Percentiles rank a stretch among this genome's conserved stretches.
phyloP scores from a whole-genome alignment of 108 stramenopile genomes.

The Mediolabrus comicus region DNA sequence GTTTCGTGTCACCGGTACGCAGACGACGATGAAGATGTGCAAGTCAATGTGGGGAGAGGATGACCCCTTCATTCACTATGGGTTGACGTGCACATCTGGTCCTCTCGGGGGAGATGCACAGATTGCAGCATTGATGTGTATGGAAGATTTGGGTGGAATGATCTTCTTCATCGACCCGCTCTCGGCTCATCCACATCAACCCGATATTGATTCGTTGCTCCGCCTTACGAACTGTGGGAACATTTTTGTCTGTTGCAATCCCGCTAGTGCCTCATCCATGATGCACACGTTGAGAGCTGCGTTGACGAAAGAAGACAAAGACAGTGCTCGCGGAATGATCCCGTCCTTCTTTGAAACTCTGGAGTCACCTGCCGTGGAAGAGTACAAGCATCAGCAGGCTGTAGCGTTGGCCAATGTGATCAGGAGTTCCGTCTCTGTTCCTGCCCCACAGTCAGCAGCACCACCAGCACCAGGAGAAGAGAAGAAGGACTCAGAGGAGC shows the following conservation, averaged over 20 bases:
- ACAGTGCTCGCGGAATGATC: conserved; percentile 7
- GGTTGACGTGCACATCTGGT: conserved; percentile 31
- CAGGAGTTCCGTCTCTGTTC: background rate
- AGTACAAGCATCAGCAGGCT: conserved; percentile 5
- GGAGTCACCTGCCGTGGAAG: conserved; percentile 15
- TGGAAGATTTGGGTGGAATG: conserved; percentile 28
- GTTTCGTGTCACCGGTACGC: conserved; percentile 36
- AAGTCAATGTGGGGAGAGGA: conserved; percentile 24
- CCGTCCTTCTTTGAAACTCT: conserved; percentile 25
- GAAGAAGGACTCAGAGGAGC: background rate
- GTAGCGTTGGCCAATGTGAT: conserved; percentile 5
- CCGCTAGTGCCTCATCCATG: conserved; percentile 22
- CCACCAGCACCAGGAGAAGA: background rate
- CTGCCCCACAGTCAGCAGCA: background rate
- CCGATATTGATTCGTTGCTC: conserved; percentile 44
- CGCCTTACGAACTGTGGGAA: conserved; percentile 30
- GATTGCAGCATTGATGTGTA: conserved; percentile 31
- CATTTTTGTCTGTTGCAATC: conserved; percentile 22
- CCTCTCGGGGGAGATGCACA: conserved; percentile 47
- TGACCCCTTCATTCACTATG: conserved; percentile 23
- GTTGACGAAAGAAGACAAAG: background rate
- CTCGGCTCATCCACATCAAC: conserved; percentile 34
- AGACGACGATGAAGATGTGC: conserved; percentile 43
- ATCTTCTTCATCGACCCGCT: conserved; percentile 44
- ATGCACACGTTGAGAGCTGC: conserved; percentile 12